These are phyloP conservation scores for Colletotrichum sp. DNA, from an alignment of 2,329 filamentous ascomycete species.

Conservation along the genomic window DNA sequence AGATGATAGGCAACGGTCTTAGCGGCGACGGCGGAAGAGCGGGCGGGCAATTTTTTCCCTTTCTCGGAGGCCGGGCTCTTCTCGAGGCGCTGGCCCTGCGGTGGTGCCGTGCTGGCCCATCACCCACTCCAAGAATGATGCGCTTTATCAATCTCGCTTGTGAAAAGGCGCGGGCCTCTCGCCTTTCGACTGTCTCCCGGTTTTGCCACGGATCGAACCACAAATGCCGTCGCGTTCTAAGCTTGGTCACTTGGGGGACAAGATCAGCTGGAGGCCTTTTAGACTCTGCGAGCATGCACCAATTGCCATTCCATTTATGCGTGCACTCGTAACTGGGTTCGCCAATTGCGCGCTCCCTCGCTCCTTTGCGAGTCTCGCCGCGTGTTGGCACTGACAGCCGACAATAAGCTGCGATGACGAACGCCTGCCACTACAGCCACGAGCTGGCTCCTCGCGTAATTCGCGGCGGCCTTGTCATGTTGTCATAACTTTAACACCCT, in stretches of 20 bases:
- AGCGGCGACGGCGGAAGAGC: constrained; percentile 10
- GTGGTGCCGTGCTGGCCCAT: background rate
- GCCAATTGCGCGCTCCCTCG: background rate
- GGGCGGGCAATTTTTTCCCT: constrained; percentile 11
- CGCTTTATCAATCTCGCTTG: constrained; percentile 23
- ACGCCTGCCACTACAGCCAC: background rate
- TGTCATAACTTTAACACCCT: constrained; percentile 14
- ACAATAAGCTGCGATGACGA: background rate
- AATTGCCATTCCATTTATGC: background rate
- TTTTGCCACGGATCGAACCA: constrained; percentile 21
- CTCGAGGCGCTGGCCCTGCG: background rate
- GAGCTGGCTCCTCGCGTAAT: constrained; percentile 2
- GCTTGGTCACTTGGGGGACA: background rate
- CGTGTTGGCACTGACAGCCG: background rate
- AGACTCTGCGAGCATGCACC: background rate
- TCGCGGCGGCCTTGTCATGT: constrained; percentile 16
- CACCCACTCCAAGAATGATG: constrained; percentile 18
- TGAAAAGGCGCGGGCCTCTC: constrained; percentile 19
- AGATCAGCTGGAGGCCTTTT: background rate
- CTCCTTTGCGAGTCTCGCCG: background rate
- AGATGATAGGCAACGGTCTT: constrained; percentile 3
- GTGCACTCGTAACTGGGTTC: background rate
- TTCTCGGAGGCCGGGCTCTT: background rate
- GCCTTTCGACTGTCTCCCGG: constrained; percentile 22
- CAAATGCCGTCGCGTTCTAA: background rate